phyloP scores from a whole-genome alignment of 345 rosid genomes.

The Citrus trifoliata region DNA sequence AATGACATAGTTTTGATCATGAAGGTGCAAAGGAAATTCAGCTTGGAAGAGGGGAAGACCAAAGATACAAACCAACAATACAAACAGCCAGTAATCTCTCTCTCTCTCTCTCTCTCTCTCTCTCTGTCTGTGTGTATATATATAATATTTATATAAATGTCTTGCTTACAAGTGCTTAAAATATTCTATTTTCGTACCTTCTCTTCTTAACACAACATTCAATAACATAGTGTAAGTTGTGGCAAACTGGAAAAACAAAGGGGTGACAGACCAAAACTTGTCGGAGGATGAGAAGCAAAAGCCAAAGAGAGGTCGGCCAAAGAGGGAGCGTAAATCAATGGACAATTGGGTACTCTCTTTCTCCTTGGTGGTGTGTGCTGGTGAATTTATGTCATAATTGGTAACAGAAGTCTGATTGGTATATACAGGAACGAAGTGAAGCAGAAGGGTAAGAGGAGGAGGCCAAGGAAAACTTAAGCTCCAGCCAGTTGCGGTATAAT shows the following conservation, averaged over 20 bases:
- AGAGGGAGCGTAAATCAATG: background rate
- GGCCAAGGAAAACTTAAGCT: constrained; percentile 10
- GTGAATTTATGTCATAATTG: background rate
- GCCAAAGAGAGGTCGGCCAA: background rate
- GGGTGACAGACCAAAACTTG: too few species aligned
- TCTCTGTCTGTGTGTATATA: too few species aligned
- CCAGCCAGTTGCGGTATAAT: background rate
- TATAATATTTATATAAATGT: too few species aligned
- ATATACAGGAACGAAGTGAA: background rate
- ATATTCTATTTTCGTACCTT: too few species aligned
- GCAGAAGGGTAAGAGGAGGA: constrained; percentile 5
- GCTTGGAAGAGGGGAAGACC: background rate
- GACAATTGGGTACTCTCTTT: background rate
- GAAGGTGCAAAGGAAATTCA: background rate
- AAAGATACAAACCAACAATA: background rate
- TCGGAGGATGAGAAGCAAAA: too few species aligned
- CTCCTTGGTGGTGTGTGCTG: background rate
- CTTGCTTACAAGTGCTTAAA: background rate
- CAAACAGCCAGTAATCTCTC: background rate
- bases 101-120: too few species aligned
- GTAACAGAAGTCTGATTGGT: background rate
- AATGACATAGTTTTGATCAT: background rate
- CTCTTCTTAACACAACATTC: background rate
- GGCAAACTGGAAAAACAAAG: too few species aligned
- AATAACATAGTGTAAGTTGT: background rate